Conservation (phyloP, 2,329 filamentous ascomycete species). For the Ramularia endophylla region DNA sequence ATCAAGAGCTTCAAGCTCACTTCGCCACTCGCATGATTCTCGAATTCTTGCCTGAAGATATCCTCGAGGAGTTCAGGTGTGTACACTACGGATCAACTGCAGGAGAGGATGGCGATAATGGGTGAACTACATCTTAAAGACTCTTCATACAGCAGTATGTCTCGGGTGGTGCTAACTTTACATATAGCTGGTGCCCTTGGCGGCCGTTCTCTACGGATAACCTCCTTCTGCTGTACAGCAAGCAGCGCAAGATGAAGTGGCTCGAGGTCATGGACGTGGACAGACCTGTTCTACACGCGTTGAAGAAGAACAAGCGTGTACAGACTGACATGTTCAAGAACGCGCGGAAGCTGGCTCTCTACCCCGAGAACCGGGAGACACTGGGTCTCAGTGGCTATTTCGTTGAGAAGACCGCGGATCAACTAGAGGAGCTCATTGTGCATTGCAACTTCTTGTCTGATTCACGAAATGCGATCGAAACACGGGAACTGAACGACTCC, state of each 20-base stretch:
- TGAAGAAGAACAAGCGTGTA: conserved; percentile 36
- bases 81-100: conserved; percentile 7
- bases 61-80: conserved; percentile 43
- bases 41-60: conserved; percentile 44
- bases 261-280: conserved; percentile 44
- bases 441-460: conserved; percentile 41
- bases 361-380: conserved; percentile 41
- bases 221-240: conserved; percentile 42
- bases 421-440: conserved; percentile 42
- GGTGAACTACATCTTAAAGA: neutral
- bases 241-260: conserved; percentile 45
- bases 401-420: conserved; percentile 35
- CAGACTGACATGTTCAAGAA: conserved; percentile 38
- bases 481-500: conserved; percentile 42
- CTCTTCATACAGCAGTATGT: too few relatives aligned
- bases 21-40: conserved; percentile 45
- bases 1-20: conserved; percentile 39
- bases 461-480: conserved; percentile 14
- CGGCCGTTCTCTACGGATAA: conserved; percentile 44
- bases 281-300: conserved; percentile 34
- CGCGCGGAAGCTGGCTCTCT: conserved; percentile 41
- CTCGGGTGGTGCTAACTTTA: conserved; percentile 20
- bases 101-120: neutral
- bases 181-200: conserved; percentile 44
- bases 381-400: conserved; percentile 40